These are phyloP conservation scores for Ettlia oleoabundans DNA, from an alignment of 139 green algal species.

Conservation along the genomic window DNA sequence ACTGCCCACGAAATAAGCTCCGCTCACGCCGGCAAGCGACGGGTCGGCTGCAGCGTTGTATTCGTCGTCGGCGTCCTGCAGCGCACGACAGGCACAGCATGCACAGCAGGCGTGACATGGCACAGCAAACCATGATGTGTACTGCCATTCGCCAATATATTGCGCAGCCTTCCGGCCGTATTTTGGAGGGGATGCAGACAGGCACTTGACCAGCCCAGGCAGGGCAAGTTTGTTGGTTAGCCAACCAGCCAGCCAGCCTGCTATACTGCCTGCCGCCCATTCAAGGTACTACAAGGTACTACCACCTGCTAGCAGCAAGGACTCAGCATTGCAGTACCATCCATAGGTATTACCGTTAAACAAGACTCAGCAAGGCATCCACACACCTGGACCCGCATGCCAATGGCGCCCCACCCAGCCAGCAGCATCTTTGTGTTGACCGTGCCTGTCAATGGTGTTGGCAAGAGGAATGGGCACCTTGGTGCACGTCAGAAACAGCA, in stretches of 20 bases:
- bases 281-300: too few relatives aligned
- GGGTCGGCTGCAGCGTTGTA: too few relatives aligned
- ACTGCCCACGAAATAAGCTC: conserved; percentile 61
- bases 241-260: neutral
- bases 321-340: too few relatives aligned
- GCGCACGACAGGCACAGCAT: conserved; percentile 6
- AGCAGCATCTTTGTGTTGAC: conserved; percentile 83
- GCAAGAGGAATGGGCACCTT: neutral
- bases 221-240: neutral
- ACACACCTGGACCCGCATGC: conserved; percentile 58
- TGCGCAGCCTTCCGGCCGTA: conserved; percentile 40
- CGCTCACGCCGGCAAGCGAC: conserved; percentile 12
- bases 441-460: conserved; percentile 22
- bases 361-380: too few relatives aligned
- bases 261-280: too few relatives aligned
- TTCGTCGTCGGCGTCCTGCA: conserved; percentile 34
- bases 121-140: neutral
- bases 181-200: too few relatives aligned
- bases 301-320: too few relatives aligned
- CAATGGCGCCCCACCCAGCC: conserved; percentile 69
- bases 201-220: conserved; percentile 48
- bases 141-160: conserved; percentile 42
- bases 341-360: too few relatives aligned
- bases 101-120: conserved; percentile 32
- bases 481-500: neutral